These are phyloP conservation scores for Aspergillus wentii DNA, from an alignment of 495 filamentous ascomycete genomes.

Conservation along the genomic window DNA sequence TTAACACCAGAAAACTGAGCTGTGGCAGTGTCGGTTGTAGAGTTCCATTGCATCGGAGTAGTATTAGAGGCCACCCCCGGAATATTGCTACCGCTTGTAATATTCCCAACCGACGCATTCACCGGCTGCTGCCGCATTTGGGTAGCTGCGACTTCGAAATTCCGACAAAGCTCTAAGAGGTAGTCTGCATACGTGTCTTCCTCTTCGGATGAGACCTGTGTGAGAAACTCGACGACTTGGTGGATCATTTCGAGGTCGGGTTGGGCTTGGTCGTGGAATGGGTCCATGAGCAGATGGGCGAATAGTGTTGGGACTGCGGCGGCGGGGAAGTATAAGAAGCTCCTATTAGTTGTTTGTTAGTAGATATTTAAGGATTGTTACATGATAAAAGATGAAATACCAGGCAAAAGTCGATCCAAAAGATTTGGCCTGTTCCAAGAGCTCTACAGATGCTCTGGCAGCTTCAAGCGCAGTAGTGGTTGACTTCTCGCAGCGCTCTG, in stretches of 20 bases:
- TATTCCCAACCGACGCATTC: too few relatives aligned
- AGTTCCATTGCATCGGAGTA: constrained; percentile 1
- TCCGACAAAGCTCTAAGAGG: constrained; percentile 12
- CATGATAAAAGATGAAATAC: constrained; percentile 12
- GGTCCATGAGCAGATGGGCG: constrained; percentile 3
- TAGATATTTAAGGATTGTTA: constrained; percentile 1
- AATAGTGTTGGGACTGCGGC: constrained; percentile 11
- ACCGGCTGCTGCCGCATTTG: too few relatives aligned
- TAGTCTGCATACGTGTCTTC: constrained; percentile 17
- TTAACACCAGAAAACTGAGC: too few relatives aligned
- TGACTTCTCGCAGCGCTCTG: too few relatives aligned
- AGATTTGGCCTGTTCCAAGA: too few relatives aligned
- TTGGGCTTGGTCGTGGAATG: constrained; percentile 1
- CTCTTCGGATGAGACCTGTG: constrained; percentile 9
- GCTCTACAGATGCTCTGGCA: too few relatives aligned
- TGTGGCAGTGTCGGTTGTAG: too few relatives aligned
- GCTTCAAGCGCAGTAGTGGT: too few relatives aligned
- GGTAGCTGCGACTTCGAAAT: constrained; percentile 7
- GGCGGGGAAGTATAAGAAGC: constrained; percentile 15
- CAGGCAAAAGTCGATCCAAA: too few relatives aligned
- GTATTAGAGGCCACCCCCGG: neutral
- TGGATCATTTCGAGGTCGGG: constrained; percentile 8
- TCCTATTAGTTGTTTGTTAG: constrained; percentile 7
- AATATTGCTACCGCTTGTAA: constrained; percentile 1
- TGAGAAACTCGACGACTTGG: constrained; percentile 3